Conservation (phyloP, 202 grass and related monocot species). For the Tripidium arundinaceum region DNA sequence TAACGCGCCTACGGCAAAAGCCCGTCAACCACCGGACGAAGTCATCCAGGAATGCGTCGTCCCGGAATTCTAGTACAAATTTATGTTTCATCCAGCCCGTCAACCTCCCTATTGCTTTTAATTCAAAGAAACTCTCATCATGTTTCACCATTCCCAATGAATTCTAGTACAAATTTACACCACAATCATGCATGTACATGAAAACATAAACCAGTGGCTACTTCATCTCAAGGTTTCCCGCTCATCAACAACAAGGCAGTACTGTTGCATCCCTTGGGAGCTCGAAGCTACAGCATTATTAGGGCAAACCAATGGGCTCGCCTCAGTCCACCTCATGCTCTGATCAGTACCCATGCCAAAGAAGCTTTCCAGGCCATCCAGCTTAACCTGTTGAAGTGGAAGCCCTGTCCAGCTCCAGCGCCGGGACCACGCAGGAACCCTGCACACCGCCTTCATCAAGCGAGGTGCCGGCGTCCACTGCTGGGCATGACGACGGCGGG, state of each 20-base stretch:
- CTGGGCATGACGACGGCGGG: constrained; percentile 7
- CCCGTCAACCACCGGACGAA: too few species aligned
- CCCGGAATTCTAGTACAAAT: too few species aligned
- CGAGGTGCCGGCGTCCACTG: not conserved
- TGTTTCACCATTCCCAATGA: not conserved
- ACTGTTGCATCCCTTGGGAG: constrained; percentile 58
- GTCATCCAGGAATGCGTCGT: too few species aligned
- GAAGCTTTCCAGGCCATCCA: constrained; percentile 63
- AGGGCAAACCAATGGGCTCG: constrained; percentile 63
- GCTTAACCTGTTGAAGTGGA: constrained; percentile 77
- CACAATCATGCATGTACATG: constrained; percentile 56
- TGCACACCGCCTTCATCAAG: constrained; percentile 32
- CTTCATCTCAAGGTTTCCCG: constrained; percentile 49
- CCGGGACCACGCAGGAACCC: constrained; percentile 15
- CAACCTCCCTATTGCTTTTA: constrained; percentile 7
- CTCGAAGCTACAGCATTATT: constrained; percentile 44
- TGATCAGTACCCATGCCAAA: constrained; percentile 46
- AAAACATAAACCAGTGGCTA: constrained; percentile 35
- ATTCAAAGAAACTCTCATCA: constrained; percentile 28
- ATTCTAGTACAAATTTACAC: constrained; percentile 31
- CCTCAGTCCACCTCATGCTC: constrained; percentile 57
- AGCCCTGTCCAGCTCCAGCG: constrained; percentile 66
- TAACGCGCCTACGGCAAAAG: too few species aligned
- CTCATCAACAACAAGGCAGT: constrained; percentile 46
- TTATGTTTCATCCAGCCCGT: too few species aligned